Percentiles rank a stretch among this genome's conserved stretches.
These are phyloP conservation scores for Phytophthora nicotianae DNA, from an alignment of 352 stramenopile species.

Conservation along the genomic window DNA sequence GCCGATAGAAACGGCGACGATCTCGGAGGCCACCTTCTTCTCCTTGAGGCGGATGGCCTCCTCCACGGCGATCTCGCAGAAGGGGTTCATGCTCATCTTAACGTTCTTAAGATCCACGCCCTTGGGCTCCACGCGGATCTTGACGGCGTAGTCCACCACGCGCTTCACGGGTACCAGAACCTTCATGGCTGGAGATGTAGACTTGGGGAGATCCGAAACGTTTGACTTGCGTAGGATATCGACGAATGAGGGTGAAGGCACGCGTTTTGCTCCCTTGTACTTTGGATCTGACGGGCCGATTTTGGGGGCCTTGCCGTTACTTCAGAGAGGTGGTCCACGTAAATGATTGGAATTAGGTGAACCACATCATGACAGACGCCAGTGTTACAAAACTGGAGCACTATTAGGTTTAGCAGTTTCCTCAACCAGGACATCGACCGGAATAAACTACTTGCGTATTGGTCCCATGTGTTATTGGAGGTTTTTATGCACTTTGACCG, in stretches of 20 bases:
- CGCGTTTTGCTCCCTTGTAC: too few species aligned
- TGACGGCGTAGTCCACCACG: slow-evolving; percentile 98
- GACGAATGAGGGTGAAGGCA: slow-evolving; percentile 9
- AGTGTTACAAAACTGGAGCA: too few species aligned
- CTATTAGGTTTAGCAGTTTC: too few species aligned
- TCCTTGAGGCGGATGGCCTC: slow-evolving; percentile 99
- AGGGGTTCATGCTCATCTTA: slow-evolving; percentile 99
- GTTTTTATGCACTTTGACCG: too few species aligned
- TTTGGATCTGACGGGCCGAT: too few species aligned
- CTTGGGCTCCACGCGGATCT: slow-evolving; percentile 95
- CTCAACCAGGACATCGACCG: too few species aligned
- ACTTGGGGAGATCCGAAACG: background rate
- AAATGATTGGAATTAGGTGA: too few species aligned
- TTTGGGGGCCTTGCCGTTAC: background rate
- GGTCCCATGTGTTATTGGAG: too few species aligned
- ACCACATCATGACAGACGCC: too few species aligned
- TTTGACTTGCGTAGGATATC: slow-evolving; percentile 15
- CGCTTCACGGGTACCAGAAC: slow-evolving; percentile 98
- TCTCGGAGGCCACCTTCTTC: slow-evolving; percentile 94
- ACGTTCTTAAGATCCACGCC: slow-evolving; percentile 98
- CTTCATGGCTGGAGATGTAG: slow-evolving; percentile 46
- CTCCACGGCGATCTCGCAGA: slow-evolving; percentile 99
- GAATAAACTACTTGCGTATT: too few species aligned
- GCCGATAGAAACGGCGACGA: slow-evolving; percentile 97
- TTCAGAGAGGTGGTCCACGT: background rate